Evolutionary conservation across 345 rosid species (phyloP).

Genomic region (Eucalyptus virginea): DNA sequence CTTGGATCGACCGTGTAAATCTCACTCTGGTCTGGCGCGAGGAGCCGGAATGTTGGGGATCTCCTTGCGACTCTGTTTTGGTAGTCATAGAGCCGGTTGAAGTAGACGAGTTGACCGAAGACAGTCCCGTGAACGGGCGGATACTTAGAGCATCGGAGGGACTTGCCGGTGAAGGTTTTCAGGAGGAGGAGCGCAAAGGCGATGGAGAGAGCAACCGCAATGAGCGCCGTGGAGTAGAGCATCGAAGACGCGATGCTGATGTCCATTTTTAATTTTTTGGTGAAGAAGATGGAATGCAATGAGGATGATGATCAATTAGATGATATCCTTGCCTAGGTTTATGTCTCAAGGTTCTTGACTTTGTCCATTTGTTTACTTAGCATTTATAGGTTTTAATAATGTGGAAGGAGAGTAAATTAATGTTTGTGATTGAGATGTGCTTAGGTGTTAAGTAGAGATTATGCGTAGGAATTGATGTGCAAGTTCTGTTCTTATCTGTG

Average conservation of each 20-base stretch:
- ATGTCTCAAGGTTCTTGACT: no score
- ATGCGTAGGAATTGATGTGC: not conserved
- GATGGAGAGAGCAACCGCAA: not conserved
- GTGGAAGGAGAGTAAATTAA: not conserved
- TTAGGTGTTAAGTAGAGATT: not conserved
- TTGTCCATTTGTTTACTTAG: not conserved
- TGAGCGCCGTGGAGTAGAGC: not conserved
- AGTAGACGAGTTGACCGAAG: conserved; percentile 25
- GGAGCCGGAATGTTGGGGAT: conserved; percentile 40
- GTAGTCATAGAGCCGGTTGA: conserved; percentile 35
- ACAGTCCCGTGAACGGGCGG: conserved; percentile 43
- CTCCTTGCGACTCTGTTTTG: conserved; percentile 28
- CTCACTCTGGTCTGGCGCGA: conserved; percentile 22
- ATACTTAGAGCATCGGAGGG: conserved; percentile 20
- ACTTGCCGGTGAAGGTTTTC: conserved; percentile 33
- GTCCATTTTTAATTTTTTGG: not conserved
- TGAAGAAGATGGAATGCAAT: no score
- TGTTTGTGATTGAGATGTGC: not conserved
- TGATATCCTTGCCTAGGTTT: no score
- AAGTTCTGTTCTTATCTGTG: not conserved
- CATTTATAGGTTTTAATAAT: not conserved
- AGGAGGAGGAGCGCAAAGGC: conserved; percentile 2
- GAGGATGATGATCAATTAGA: no score
- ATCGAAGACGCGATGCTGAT: conserved; percentile 9
- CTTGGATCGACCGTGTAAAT: conserved; percentile 39